These are phyloP conservation scores for Inga leiocalycina DNA, from an alignment of 306 rosid genomes.

Conservation along the genomic window DNA sequence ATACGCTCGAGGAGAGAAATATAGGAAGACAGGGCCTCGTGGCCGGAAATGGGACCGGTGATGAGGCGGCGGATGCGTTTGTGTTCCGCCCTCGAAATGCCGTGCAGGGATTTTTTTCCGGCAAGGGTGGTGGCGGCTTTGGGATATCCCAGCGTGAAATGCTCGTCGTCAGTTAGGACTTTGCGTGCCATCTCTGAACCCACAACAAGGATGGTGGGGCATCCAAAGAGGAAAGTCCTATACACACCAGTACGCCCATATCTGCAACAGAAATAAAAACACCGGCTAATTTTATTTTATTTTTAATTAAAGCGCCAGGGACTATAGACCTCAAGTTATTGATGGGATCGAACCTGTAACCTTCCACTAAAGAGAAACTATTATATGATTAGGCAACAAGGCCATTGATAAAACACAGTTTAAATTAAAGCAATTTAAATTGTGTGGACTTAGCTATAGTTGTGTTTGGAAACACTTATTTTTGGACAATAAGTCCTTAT, in stretches of 20 bases:
- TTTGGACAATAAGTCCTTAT: no score
- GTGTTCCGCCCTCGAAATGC: conserved; percentile 54
- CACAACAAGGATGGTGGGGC: conserved; percentile 45
- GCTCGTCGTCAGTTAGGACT: conserved; percentile 39
- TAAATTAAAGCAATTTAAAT: neutral
- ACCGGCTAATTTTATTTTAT: no score
- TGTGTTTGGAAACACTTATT: no score
- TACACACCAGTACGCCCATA: conserved; percentile 49
- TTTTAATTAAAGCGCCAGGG: no score
- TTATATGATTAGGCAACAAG: no score
- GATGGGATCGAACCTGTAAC: no score
- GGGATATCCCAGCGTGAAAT: conserved; percentile 47
- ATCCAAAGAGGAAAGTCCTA: conserved; percentile 36
- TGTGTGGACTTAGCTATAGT: neutral
- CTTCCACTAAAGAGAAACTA: no score
- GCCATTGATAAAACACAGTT: no score
- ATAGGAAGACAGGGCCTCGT: conserved; percentile 55
- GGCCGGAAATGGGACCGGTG: conserved; percentile 60
- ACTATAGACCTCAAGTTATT: no score
- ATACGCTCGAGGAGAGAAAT: conserved; percentile 41
- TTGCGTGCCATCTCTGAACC: conserved; percentile 39
- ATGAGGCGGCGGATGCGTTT: conserved; percentile 70
- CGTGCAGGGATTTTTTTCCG: conserved; percentile 49
- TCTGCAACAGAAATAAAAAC: conserved; percentile 6
- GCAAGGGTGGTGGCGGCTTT: conserved; percentile 37